A percentile compares a stretch with the other conserved stretches of the same genome.
phyloP scores from a whole-genome alignment of 2,329 filamentous ascomycete genomes.

The Alternaria sp. region DNA sequence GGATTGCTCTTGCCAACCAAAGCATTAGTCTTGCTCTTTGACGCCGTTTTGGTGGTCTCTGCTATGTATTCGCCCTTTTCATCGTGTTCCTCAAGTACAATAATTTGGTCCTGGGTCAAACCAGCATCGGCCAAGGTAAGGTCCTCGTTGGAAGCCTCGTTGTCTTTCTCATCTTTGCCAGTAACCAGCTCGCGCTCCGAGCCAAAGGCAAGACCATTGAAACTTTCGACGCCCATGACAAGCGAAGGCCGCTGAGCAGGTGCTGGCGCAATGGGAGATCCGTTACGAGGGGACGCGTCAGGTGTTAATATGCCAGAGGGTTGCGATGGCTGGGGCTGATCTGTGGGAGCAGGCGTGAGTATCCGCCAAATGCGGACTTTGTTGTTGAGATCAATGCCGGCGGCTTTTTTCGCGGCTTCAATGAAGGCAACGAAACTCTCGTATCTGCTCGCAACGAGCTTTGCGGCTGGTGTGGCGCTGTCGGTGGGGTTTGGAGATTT shows the following conservation, averaged over 20 bases:
- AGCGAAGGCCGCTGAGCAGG: constrained; percentile 57
- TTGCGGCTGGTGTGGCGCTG: constrained; percentile 67
- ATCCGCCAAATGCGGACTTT: constrained; percentile 83
- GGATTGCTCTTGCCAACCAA: constrained; percentile 51
- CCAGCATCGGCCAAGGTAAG: constrained; percentile 72
- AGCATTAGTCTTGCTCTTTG: constrained; percentile 53
- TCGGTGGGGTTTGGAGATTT: constrained; percentile 69
- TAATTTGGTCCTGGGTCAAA: constrained; percentile 74
- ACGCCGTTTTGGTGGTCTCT: constrained; percentile 55
- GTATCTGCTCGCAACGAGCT: constrained; percentile 75
- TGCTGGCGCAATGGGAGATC: constrained; percentile 49
- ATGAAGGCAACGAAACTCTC: constrained; percentile 79
- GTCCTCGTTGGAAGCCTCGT: constrained; percentile 80
- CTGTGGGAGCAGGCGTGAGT: constrained; percentile 55
- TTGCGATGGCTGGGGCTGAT: constrained; percentile 39
- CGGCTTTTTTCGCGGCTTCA: constrained; percentile 73
- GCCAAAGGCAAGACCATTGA: constrained; percentile 69
- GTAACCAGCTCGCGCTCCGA: constrained; percentile 71
- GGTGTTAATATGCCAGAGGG: constrained; percentile 56
- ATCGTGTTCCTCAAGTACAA: constrained; percentile 84
- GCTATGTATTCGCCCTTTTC: constrained; percentile 64
- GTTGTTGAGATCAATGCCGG: constrained; percentile 72
- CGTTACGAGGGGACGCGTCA: constrained; percentile 55
- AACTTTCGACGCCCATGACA: constrained; percentile 69
- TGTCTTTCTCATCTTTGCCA: constrained; percentile 73